These are phyloP conservation scores for Mycena haematopus DNA, from an alignment of 768 basidiomycete genomes.

Conservation along the genomic window DNA sequence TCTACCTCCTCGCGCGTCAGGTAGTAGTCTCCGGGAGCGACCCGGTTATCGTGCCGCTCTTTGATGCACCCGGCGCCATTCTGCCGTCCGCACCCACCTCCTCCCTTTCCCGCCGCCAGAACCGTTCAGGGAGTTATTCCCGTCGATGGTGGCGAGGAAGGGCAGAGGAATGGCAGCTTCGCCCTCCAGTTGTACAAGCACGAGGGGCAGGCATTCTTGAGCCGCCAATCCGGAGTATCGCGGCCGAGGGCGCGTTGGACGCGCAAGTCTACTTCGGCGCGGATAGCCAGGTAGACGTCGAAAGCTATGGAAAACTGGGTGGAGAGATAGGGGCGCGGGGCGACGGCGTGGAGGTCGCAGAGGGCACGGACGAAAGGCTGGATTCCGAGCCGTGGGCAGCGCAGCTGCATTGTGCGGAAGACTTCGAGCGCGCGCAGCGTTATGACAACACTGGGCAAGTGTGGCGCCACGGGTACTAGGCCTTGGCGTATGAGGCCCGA, in stretches of 20 bases:
- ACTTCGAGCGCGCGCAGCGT: background rate
- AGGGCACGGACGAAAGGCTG: background rate
- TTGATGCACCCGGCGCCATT: background rate
- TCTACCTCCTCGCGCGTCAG: background rate
- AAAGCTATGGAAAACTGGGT: background rate
- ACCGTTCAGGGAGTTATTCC: background rate
- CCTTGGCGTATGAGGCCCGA: background rate
- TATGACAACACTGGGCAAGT: background rate
- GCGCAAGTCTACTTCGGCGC: background rate
- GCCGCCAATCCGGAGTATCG: background rate
- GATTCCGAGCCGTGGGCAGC: background rate
- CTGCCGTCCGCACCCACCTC: background rate
- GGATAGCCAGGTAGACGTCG: background rate
- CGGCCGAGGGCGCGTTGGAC: background rate
- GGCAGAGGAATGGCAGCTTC: background rate
- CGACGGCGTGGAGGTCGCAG: background rate
- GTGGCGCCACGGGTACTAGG: background rate
- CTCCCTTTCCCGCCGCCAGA: background rate
- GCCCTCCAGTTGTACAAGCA: background rate
- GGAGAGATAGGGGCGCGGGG: background rate
- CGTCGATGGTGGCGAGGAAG: background rate
- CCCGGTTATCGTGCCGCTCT: background rate
- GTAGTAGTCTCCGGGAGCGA: background rate
- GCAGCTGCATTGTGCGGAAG: background rate
- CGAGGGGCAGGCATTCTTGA: background rate